phyloP scores from a whole-genome alignment of 306 rosid genomes.

The Corylus americana region DNA sequence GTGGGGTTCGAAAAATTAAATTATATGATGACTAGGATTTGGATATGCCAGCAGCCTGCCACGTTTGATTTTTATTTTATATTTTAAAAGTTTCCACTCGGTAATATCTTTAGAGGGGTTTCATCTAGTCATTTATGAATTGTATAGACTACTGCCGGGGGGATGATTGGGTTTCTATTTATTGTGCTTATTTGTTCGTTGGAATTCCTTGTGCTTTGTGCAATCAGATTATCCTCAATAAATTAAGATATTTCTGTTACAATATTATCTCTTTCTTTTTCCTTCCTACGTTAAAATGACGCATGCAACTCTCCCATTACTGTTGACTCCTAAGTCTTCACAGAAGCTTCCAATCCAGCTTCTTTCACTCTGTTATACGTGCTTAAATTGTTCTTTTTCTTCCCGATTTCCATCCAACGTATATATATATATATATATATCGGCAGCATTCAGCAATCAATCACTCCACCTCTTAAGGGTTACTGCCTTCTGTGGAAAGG shows the following conservation, averaged over 20 bases:
- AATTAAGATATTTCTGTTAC: not conserved
- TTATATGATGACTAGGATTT: conserved; percentile 30
- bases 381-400: too few relatives aligned
- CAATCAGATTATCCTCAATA: conserved; percentile 1
- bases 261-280: not conserved
- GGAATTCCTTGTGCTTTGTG: not conserved
- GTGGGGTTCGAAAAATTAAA: conserved; percentile 32
- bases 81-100: conserved; percentile 8
- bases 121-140: not conserved
- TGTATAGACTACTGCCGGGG: conserved; percentile 44
- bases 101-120: not conserved
- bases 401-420: too few relatives aligned
- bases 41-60: conserved; percentile 40
- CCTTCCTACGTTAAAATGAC: not conserved
- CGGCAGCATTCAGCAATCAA: too few relatives aligned
- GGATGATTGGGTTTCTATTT: conserved; percentile 48
- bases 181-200: conserved; percentile 20
- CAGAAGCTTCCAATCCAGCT: not conserved
- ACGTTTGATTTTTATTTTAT: conserved; percentile 23
- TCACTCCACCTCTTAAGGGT: too few relatives aligned
- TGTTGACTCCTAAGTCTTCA: not conserved
- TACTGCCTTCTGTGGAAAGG: not conserved
- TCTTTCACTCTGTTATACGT: not conserved
- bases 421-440: too few relatives aligned
- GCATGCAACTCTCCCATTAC: not conserved